Base-by-base conservation (phyloP, 1,284 basidiomycete species). In the Trichosporon ovoides region DNA sequence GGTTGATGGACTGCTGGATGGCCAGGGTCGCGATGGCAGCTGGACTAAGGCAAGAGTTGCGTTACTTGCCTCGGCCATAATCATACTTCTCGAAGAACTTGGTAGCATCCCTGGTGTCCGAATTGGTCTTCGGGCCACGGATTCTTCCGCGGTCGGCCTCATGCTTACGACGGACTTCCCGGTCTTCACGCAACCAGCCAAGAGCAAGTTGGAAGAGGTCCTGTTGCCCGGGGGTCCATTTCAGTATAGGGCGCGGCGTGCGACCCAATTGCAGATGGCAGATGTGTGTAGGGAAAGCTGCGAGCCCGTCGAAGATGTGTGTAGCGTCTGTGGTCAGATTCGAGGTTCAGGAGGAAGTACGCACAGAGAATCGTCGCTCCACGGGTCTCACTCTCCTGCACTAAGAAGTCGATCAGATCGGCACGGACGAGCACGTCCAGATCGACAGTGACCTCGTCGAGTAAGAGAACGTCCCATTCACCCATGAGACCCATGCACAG, bases 361-460 rank as follows among this genome's bases (percentile, higher is more conserved):
- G 66, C 71, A 86, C 91, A 98, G 53, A 98, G 79, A 59, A 98
- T 89, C 4, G 95, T 98, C 3, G 94, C 90, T 0, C 85, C 84
- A 20, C 96, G 83, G 13, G 79, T 76, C 64, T 88, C 83, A 62
- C 90, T 90, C 71, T 99, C 96, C 19, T 83, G 78, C 64, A 87
- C 87, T 43, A 99, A 82, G 77, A 98, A 98, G 18, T 81, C 83
- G 65, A 99, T 83, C 20, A 99, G 80, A 63, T 96, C 90, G 53
- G 90, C 85, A 49, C 96, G 86, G 43, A 99, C 96, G 38, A 98
- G 84, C 7, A 98, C 94, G 68, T 99, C 96, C n/a, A 99, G 81
- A 74, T 99, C 96, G 34, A 98, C 96, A 0, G 95, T 98, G 54
- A 98, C 90, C 81, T 99, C 96, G 71, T 98, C 95, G 9, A 98